Conservation (phyloP, 805 yeast genomes). For the Starmerella vaccinii region DNA sequence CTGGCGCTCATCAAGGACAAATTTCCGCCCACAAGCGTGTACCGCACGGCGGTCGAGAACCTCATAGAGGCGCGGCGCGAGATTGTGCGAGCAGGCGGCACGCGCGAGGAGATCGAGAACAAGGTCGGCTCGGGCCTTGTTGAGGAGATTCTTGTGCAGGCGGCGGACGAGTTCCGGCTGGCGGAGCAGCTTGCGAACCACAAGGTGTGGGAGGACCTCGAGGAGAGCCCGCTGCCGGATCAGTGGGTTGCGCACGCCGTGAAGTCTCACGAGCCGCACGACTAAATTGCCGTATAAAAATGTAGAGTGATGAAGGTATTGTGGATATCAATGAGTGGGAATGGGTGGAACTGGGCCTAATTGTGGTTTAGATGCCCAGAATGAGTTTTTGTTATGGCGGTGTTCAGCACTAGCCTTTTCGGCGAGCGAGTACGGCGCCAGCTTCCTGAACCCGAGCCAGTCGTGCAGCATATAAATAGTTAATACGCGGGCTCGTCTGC, state of each 20-base stretch:
- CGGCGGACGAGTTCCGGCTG: conserved; percentile 64
- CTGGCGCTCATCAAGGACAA: conserved; percentile 45
- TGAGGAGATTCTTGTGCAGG: conserved; percentile 74
- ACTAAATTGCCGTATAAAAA: not conserved
- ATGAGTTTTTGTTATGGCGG: too few relatives aligned
- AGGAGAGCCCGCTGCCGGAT: conserved; percentile 67
- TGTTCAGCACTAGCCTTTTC: too few relatives aligned
- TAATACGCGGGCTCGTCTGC: too few relatives aligned
- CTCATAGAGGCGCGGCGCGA: conserved; percentile 59
- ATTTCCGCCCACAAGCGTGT: conserved; percentile 64
- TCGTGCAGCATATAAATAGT: too few relatives aligned
- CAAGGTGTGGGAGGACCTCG: conserved; percentile 71
- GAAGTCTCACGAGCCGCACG: conserved; percentile 18
- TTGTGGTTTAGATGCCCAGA: too few relatives aligned
- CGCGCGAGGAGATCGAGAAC: conserved; percentile 55
- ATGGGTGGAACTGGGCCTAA: too few relatives aligned
- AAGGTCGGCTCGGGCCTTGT: conserved; percentile 73
- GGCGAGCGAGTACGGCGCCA: too few relatives aligned
- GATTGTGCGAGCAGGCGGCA: conserved; percentile 54
- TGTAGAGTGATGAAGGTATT: too few relatives aligned
- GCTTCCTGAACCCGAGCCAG: too few relatives aligned
- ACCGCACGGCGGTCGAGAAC: conserved; percentile 62
- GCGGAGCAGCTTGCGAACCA: conserved; percentile 57
- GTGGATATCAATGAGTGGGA: too few relatives aligned
- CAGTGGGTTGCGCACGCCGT: conserved; percentile 47